Evolutionary conservation across 768 basidiomycete genomes (phyloP).

Genomic region (Boletus reticulatus): DNA sequence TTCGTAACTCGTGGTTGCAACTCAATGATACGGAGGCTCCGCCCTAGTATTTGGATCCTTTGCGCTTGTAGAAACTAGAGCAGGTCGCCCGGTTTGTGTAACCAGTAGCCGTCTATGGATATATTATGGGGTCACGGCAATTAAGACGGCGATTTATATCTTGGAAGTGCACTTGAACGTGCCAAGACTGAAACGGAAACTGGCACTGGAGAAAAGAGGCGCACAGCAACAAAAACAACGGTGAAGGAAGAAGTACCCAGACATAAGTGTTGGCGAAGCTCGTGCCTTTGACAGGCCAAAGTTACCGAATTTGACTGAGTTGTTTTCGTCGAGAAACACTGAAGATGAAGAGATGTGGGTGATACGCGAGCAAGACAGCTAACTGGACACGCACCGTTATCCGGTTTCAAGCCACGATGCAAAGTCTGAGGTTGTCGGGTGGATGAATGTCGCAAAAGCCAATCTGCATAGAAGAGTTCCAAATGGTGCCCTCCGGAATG

Average conservation of each 20-base stretch:
- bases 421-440: constrained; percentile 69
- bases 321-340: constrained; percentile 89
- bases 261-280: constrained; percentile 96
- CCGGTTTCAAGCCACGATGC: constrained; percentile 95
- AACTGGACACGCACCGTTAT: constrained; percentile 68
- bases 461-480: constrained; percentile 95
- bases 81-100: not conserved
- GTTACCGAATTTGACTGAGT: constrained; percentile 93
- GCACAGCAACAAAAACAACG: too few relatives aligned
- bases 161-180: too few relatives aligned
- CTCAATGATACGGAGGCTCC: too few relatives aligned
- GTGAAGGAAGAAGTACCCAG: constrained; percentile 51
- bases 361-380: not conserved
- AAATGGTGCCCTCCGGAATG: constrained; percentile 89
- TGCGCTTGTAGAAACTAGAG: too few relatives aligned
- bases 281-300: constrained; percentile 93
- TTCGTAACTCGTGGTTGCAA: too few relatives aligned
- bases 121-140: too few relatives aligned
- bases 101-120: not conserved
- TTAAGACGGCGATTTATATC: too few relatives aligned
- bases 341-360: not conserved
- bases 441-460: constrained; percentile 89
- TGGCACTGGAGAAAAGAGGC: too few relatives aligned
- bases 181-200: too few relatives aligned
- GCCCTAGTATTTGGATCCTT: too few relatives aligned